phyloP scores from a whole-genome alignment of 306 rosid genomes.

The Dryas alaskensis region DNA sequence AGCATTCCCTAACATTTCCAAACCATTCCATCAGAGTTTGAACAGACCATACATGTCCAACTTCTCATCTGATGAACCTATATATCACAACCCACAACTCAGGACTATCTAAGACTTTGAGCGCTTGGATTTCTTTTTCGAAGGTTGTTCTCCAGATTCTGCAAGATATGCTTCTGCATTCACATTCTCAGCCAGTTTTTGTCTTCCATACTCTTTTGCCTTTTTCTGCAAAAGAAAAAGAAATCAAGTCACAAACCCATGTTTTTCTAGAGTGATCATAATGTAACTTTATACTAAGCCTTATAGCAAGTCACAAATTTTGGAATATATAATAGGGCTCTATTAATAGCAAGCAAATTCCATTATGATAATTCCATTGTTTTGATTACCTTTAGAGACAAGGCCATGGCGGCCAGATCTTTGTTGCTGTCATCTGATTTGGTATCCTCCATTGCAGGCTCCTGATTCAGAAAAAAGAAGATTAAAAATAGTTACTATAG shows the following conservation, averaged over 20 bases:
- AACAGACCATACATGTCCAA: constrained; percentile 2
- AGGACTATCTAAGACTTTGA: constrained; percentile 22
- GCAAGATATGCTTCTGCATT: constrained; percentile 59
- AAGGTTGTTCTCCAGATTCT: constrained; percentile 46
- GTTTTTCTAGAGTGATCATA: not conserved
- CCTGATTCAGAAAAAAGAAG: constrained; percentile 44
- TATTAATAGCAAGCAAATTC: not conserved
- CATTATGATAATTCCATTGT: not conserved
- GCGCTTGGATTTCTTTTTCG: constrained; percentile 60
- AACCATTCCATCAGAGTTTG: constrained; percentile 13
- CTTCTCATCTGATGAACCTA: not conserved
- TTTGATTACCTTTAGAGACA: constrained; percentile 61
- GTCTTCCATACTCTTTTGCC: constrained; percentile 55
- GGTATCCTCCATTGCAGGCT: constrained; percentile 42
- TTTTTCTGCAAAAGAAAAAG: constrained; percentile 50
- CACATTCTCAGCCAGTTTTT: constrained; percentile 53
- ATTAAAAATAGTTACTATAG: not conserved
- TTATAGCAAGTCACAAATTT: not conserved
- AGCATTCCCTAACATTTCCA: not conserved
- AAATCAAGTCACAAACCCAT: not conserved
- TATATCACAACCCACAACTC: not conserved
- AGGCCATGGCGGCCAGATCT: constrained; percentile 51
- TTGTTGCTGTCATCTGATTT: constrained; percentile 43
- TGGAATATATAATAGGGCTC: not conserved
- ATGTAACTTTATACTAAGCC: not conserved